Base-by-base conservation (phyloP, 164 flowering plant genomes). In the Tetracentron sinense region DNA sequence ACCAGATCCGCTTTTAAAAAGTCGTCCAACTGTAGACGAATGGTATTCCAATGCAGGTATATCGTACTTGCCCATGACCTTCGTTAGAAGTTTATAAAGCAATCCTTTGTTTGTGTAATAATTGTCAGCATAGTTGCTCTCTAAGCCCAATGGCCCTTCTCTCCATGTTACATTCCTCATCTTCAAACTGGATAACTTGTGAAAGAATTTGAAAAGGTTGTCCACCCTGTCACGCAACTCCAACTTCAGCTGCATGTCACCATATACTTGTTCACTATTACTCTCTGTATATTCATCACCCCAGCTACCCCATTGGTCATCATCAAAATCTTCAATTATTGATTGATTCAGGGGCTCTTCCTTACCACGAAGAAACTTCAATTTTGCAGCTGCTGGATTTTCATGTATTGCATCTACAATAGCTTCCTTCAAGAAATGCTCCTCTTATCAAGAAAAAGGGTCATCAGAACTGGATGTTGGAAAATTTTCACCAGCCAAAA, bases 391-490 rank as follows among this genome's bases (percentile, higher is more conserved):
- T 15, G 71, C 57, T 27, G 97, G 92, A 66, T 89, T 86, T 61
- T 89, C 96, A 59, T 88, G 73, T 42, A 94, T 73, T 20, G 93
- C 96, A 64, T 94, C 97, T 19, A 89, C 77, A 23, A 94, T 75
- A 58, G 95, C 85, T 75, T 94, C 97, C 76, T 91, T 89, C 69
- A 94, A 71, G 42, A 80, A 73, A 61, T 83, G 91, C 76, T 94
- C 99, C 78, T 94, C 97, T n/a, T n/a, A 91, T 97, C 99, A 94
- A 56, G 99, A 89, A 68, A 94, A 94, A 17, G 99, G 97, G 33
- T 96, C 83, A 60, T 66, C 82, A 29, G 93, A 84, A 3, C 97
- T 95, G 54, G 97, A 83, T 27, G 95, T 85, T 27, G 95, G 90
- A 70, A 94, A 91, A 73, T 84, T 86, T 72, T 91, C 93, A 74